Percentiles rank a stretch among this genome's conserved stretches.
Conservation (phyloP, 2,329 filamentous ascomycete species). For the Colletotrichum zoysiae region DNA sequence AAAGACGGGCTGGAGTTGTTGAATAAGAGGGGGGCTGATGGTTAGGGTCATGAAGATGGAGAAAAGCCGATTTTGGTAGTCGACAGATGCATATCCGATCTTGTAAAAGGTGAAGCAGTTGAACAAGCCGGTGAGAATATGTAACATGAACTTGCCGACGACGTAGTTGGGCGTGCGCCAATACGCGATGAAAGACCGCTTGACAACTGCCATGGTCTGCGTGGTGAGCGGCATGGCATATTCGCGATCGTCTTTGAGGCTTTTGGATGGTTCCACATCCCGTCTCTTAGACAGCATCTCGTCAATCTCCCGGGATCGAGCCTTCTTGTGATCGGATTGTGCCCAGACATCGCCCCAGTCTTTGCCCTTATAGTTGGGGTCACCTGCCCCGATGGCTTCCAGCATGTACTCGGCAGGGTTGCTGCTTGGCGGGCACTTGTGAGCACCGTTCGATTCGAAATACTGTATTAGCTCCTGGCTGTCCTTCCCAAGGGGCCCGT, state of each 20-base stretch:
- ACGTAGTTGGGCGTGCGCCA: conserved; percentile 76
- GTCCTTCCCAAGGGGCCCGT: conserved; percentile 66
- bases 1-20: conserved; percentile 82
- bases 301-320: conserved; percentile 63
- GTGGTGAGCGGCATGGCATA: conserved; percentile 71
- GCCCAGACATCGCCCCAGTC: conserved; percentile 75
- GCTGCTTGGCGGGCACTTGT: conserved; percentile 59
- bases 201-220: conserved; percentile 67
- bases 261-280: conserved; percentile 51
- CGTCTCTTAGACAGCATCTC: conserved; percentile 62
- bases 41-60: conserved; percentile 82
- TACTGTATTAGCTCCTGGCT: conserved; percentile 62
- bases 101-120: conserved; percentile 80
- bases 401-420: conserved; percentile 70
- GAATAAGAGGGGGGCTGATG: conserved; percentile 79
- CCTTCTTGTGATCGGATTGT: conserved; percentile 61
- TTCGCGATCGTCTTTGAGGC: conserved; percentile 65
- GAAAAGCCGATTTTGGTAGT: conserved; percentile 80
- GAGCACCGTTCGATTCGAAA: conserved; percentile 63
- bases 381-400: conserved; percentile 71
- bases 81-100: conserved; percentile 67
- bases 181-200: conserved; percentile 71
- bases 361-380: conserved; percentile 69
- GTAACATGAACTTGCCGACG: conserved; percentile 71
- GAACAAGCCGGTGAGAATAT: conserved; percentile 74